These are phyloP conservation scores for Durio zibethinus DNA, from an alignment of 345 rosid species.

Conservation along the genomic window DNA sequence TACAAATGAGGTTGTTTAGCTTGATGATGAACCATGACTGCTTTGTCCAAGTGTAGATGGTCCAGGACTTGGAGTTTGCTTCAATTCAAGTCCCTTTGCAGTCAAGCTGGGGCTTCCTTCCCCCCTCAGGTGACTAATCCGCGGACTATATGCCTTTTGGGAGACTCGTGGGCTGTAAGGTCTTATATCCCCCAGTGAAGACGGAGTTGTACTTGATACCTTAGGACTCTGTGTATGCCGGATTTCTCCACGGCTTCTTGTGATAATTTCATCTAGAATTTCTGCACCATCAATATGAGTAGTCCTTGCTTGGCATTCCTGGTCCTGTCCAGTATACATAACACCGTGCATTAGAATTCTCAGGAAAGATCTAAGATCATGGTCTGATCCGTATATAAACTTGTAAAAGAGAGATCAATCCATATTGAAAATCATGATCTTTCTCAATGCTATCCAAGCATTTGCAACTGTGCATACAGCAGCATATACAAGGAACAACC, in stretches of 20 bases:
- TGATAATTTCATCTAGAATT: slow-evolving; percentile 62
- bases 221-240: slow-evolving; percentile 54
- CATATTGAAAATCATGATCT: not conserved
- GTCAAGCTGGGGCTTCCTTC: slow-evolving; percentile 24
- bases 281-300: slow-evolving; percentile 40
- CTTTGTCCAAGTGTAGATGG: slow-evolving; percentile 45
- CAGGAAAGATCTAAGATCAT: not conserved
- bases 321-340: slow-evolving; percentile 38
- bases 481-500: not conserved
- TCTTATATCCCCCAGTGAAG: slow-evolving; percentile 36
- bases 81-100: slow-evolving; percentile 32
- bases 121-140: slow-evolving; percentile 25
- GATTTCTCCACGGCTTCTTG: slow-evolving; percentile 73
- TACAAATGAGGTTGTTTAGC: slow-evolving; percentile 24
- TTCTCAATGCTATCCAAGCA: not conserved
- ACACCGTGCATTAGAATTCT: slow-evolving; percentile 9
- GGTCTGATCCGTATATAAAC: not conserved
- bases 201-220: slow-evolving; percentile 45
- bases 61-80: slow-evolving; percentile 47
- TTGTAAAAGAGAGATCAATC: not conserved
- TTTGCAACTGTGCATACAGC: not conserved
- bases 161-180: slow-evolving; percentile 40
- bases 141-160: slow-evolving; percentile 41
- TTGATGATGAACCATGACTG: slow-evolving; percentile 29
- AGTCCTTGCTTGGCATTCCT: slow-evolving; percentile 33